Conservation (phyloP, 331 rosid genomes). For the Malus hybrid region DNA sequence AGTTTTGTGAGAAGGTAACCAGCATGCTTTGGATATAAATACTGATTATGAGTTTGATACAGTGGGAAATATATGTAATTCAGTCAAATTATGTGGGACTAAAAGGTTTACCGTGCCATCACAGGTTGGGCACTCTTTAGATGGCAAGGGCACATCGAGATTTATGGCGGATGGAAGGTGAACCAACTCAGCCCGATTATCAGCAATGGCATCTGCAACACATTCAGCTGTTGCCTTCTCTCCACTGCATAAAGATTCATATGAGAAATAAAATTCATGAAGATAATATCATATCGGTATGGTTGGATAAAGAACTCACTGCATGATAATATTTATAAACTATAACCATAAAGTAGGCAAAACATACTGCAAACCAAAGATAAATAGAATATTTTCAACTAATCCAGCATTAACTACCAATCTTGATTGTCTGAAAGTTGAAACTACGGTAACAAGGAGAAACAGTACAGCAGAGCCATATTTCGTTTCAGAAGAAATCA, state of each 20-base stretch:
- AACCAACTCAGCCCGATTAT: conserved; percentile 76
- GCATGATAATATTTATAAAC: not conserved
- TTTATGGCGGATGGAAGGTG: conserved; percentile 76
- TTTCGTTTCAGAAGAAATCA: not conserved
- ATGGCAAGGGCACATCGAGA: conserved; percentile 60
- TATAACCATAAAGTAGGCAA: not conserved
- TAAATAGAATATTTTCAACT: not conserved
- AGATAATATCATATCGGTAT: not conserved
- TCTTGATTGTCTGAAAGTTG: not conserved
- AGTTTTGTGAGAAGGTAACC: not conserved
- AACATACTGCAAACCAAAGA: not conserved
- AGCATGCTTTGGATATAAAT: not conserved
- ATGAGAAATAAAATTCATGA: conserved; percentile 12
- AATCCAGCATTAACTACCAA: not conserved
- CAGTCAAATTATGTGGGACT: not conserved
- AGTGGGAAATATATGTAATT: conserved; percentile 6
- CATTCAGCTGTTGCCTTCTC: conserved; percentile 85
- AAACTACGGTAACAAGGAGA: not conserved
- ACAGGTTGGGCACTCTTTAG: conserved; percentile 85
- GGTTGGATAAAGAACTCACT: not conserved
- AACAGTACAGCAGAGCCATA: not conserved
- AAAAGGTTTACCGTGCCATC: conserved; percentile 76
- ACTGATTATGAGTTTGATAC: conserved; percentile 4
- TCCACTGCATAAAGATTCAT: conserved; percentile 50
- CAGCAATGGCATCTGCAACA: conserved; percentile 77